phyloP scores from a whole-genome alignment of 202 grass and related monocot species.

The Bolboschoenoplectus hybrid region DNA sequence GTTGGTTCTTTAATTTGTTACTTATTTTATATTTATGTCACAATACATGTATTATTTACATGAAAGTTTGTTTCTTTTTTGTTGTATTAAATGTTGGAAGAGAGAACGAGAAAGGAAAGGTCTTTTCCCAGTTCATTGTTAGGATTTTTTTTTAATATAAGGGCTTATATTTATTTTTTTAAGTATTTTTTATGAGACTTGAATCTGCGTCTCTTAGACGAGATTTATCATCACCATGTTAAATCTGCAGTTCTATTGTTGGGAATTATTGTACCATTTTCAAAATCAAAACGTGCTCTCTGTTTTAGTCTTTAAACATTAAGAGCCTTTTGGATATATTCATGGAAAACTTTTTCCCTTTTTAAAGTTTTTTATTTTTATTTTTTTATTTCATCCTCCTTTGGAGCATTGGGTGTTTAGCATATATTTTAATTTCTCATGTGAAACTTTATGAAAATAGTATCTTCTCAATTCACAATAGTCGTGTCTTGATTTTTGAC shows the following conservation, averaged over 20 bases:
- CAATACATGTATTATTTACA: neutral
- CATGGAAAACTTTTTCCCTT: neutral
- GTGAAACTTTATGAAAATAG: neutral
- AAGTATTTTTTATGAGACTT: too few relatives aligned
- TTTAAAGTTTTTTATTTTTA: neutral
- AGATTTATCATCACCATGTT: too few relatives aligned
- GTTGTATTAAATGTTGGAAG: neutral
- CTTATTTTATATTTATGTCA: neutral
- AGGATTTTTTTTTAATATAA: too few relatives aligned
- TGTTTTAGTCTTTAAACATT: neutral
- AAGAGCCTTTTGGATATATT: neutral
- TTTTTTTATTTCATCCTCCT: neutral
- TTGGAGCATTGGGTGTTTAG: neutral
- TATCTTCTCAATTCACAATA: neutral
- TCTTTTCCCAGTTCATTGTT: neutral
- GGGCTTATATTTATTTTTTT: too few relatives aligned
- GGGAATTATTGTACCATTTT: neutral
- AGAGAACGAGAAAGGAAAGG: neutral
- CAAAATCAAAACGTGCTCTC: constrained; percentile 1
- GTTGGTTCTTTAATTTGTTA: constrained; percentile 34
- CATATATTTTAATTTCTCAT: neutral
- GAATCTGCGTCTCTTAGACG: too few relatives aligned
- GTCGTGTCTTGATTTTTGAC: neutral
- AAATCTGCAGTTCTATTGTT: neutral
- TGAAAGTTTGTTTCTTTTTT: constrained; percentile 9